These are phyloP conservation scores for Globisporangium recalcitrans DNA, from an alignment of 352 stramenopile species.

Conservation along the genomic window DNA sequence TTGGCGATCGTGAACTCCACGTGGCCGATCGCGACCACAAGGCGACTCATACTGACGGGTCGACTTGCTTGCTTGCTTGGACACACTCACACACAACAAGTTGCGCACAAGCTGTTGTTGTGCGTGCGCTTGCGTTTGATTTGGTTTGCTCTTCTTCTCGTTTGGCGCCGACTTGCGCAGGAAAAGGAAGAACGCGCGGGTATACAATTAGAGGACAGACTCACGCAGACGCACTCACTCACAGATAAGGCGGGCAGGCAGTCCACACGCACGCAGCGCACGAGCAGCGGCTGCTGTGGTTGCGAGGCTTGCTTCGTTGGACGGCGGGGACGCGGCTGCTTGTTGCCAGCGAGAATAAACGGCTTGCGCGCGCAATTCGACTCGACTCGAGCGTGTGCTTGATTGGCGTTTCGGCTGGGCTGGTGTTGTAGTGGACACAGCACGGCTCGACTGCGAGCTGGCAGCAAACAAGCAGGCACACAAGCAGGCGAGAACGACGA, in stretches of 20 bases:
- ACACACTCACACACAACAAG: not conserved
- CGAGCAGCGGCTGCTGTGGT: slow-evolving; percentile 4
- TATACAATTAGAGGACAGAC: slow-evolving; percentile 5
- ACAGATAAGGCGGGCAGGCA: not conserved
- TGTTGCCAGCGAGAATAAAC: not conserved
- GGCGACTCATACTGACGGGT: slow-evolving; percentile 45
- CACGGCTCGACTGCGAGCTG: not conserved
- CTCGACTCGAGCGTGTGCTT: not conserved
- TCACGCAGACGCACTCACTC: not conserved
- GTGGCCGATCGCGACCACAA: slow-evolving; percentile 69
- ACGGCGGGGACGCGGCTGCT: not conserved
- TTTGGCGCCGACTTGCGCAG: not conserved
- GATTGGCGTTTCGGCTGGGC: slow-evolving; percentile 4
- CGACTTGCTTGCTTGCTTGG: not conserved
- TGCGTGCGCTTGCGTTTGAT: not conserved
- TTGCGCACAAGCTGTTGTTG: not conserved
- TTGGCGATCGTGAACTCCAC: slow-evolving; percentile 69
- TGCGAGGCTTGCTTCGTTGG: not conserved
- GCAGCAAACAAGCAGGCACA: not conserved
- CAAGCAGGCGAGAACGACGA: slow-evolving; percentile 1
- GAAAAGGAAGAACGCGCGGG: not conserved
- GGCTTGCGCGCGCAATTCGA: not conserved
- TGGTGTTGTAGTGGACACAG: slow-evolving; percentile 6
- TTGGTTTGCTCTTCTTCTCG: not conserved
- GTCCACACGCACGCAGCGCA: not conserved